Percentiles rank a stretch among this genome's conserved stretches.
Conservation (phyloP, 148 eudicot genomes). For the Mesembryanthemum crystallinum region DNA sequence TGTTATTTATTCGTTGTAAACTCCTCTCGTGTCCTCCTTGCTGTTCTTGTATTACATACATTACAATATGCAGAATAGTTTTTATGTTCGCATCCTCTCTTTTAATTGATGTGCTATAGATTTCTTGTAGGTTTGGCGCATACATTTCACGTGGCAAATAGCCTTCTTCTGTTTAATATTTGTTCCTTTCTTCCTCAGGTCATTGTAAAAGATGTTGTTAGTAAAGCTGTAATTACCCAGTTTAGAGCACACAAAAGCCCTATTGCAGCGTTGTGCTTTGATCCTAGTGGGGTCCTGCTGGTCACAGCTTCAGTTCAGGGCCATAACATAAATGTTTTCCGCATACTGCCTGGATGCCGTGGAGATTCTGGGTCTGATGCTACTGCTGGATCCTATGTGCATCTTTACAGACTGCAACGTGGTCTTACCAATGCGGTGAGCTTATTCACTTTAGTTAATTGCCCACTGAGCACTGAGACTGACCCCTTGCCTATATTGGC, state of each 20-base stretch:
- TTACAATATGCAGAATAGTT: neutral
- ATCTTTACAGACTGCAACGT: conserved; percentile 86
- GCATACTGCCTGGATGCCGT: conserved; percentile 49
- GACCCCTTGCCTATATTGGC: neutral
- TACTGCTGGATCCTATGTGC: conserved; percentile 47
- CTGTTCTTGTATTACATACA: neutral
- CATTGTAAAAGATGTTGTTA: conserved; percentile 66
- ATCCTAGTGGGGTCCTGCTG: conserved; percentile 80
- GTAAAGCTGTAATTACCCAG: conserved; percentile 69
- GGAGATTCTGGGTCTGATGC: conserved; percentile 43
- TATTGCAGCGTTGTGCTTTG: conserved; percentile 78
- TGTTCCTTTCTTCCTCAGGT: conserved; percentile 44
- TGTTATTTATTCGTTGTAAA: neutral
- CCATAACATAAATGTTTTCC: conserved; percentile 79
- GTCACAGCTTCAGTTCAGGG: conserved; percentile 92
- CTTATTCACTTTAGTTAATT: neutral
- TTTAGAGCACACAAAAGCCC: conserved; percentile 84
- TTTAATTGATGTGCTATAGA: neutral
- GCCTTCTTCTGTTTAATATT: neutral
- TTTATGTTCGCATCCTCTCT: neutral
- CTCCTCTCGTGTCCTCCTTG: neutral
- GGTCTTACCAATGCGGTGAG: conserved; percentile 86
- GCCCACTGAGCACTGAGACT: no score
- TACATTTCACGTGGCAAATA: neutral
- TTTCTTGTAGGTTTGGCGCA: neutral